Base-by-base conservation (phyloP, 768 basidiomycete genomes). In the Russula dissimulans region DNA sequence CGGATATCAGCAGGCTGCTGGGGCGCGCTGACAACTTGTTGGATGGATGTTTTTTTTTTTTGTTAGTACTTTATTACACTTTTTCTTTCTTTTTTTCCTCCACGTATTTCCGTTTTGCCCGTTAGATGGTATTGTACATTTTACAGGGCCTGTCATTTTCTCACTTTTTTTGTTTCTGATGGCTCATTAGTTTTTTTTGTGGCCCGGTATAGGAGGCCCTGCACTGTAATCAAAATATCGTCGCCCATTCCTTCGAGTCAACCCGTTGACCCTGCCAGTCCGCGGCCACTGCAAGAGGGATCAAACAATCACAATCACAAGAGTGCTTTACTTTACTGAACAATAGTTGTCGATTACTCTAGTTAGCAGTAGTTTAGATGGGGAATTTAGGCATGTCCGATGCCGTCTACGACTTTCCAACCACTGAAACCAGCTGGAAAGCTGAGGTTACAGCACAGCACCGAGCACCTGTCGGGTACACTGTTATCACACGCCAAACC, bases 401-500 rank as follows among this genome's bases (percentile, higher is more conserved):
- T 67, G 64, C 62, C 66, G 65, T 70, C 70, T 71, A 69, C 66
- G 66, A 68, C 67, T 67, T 69, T 42, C 67, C 59, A 38, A 55
- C 65, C 66, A 64, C 38, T 17, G 56, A 32, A 49, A 22, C 34
- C 6, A 42, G 22, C 31, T n/a, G 18, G 49, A 50, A 36, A 46
- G 56, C 51, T 60, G 48, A 67, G 65, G 68, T 68, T 57, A 59
- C 64, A 67, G 56, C 59, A 68, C 57, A 26, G 22, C 59, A 51
- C 57, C 46, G 59, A n/a, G n/a, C n/a, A n/a, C n/a, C n/a, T n/a
- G n/a, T n/a, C n/a, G n/a, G n/a, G 51, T 60, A 56, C 10, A 11
- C 9, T 34, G 56, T 69, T 71, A 61, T 69, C 57, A 66, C 69
- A 67, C 68, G 69, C 57, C 65, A 71, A 71, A 71, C 69, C 70